phyloP scores from a whole-genome alignment of 352 stramenopile genomes.

The Thalassiosira exigua region DNA sequence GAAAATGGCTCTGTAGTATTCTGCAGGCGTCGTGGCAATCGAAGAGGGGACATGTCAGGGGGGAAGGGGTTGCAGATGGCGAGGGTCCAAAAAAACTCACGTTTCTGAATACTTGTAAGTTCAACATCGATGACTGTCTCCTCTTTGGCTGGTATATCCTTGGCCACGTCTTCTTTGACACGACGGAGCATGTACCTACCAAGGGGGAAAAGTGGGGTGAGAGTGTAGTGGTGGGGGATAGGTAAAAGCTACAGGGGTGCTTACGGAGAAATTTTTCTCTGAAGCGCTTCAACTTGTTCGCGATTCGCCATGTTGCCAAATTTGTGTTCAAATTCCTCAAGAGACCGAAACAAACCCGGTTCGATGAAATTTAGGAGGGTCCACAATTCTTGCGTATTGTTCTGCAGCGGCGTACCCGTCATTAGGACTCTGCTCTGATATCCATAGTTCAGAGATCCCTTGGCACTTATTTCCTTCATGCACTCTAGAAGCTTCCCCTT shows the following conservation, averaged over 20 bases:
- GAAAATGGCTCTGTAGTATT: slow-evolving; percentile 98
- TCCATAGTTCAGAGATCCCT: slow-evolving; percentile 85
- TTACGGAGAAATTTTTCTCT: slow-evolving; percentile 96
- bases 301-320: slow-evolving; percentile 97
- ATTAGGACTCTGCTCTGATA: slow-evolving; percentile 94
- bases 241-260: slow-evolving; percentile 88
- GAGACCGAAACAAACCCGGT: slow-evolving; percentile 91
- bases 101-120: slow-evolving; percentile 99
- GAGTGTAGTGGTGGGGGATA: too few species aligned
- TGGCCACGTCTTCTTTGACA: slow-evolving; percentile 99
- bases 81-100: too few species aligned
- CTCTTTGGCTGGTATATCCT: slow-evolving; percentile 95
- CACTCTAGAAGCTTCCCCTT: slow-evolving; percentile 94
- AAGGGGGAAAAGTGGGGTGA: not conserved
- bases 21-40: too few species aligned
- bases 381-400: slow-evolving; percentile 95
- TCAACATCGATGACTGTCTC: slow-evolving; percentile 99
- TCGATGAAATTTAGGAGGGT: slow-evolving; percentile 99
- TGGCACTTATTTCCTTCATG: slow-evolving; percentile 86
- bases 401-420: slow-evolving; percentile 86
- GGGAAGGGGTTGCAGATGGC: too few species aligned
- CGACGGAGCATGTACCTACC: slow-evolving; percentile 99
- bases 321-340: slow-evolving; percentile 96
- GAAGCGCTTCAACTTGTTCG: slow-evolving; percentile 95
- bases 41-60: too few species aligned